phyloP scores from a whole-genome alignment of 371 early-diverging fungal genomes.

The Mucor piriformis region DNA sequence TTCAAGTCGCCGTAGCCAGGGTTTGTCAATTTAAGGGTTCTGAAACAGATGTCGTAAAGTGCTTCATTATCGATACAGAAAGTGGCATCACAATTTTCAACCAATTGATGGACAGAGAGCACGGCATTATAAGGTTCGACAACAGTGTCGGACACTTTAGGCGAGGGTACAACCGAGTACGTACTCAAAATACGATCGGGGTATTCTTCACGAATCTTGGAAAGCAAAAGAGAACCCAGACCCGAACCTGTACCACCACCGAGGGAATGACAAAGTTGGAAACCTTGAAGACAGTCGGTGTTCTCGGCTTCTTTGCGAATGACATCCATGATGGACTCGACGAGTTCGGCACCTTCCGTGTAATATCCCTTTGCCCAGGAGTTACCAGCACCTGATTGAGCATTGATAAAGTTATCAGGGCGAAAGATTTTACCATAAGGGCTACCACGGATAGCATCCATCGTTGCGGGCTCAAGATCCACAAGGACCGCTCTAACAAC shows the following conservation, averaged over 20 bases:
- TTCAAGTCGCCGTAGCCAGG: slow-evolving; percentile 88
- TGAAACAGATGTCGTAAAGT: slow-evolving; percentile 85
- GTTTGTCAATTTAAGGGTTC: slow-evolving; percentile 78
- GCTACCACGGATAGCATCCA: slow-evolving; percentile 90
- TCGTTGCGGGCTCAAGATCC: slow-evolving; percentile 99
- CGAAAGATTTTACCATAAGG: slow-evolving; percentile 77
- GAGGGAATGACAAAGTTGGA: slow-evolving; percentile 87
- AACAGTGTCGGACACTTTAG: slow-evolving; percentile 88
- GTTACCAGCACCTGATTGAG: slow-evolving; percentile 89
- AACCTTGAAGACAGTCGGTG: slow-evolving; percentile 88
- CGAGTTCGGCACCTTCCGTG: slow-evolving; percentile 91
- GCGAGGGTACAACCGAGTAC: slow-evolving; percentile 95
- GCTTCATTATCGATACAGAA: slow-evolving; percentile 99
- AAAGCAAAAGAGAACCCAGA: slow-evolving; percentile 85
- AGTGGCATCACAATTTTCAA: slow-evolving; percentile 93
- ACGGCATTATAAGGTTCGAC: slow-evolving; percentile 95
- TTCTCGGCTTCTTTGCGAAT: slow-evolving; percentile 86
- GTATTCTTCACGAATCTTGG: slow-evolving; percentile 92
- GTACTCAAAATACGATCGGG: slow-evolving; percentile 93
- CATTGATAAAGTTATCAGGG: slow-evolving; percentile 88
- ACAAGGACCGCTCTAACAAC: slow-evolving; percentile 90
- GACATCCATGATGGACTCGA: slow-evolving; percentile 82
- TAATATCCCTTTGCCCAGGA: slow-evolving; percentile 95
- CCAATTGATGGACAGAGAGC: slow-evolving; percentile 84
- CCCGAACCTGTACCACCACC: slow-evolving; percentile 94